Conservation (phyloP, 2,329 filamentous ascomycete genomes). For the Paraphoma sp. region DNA sequence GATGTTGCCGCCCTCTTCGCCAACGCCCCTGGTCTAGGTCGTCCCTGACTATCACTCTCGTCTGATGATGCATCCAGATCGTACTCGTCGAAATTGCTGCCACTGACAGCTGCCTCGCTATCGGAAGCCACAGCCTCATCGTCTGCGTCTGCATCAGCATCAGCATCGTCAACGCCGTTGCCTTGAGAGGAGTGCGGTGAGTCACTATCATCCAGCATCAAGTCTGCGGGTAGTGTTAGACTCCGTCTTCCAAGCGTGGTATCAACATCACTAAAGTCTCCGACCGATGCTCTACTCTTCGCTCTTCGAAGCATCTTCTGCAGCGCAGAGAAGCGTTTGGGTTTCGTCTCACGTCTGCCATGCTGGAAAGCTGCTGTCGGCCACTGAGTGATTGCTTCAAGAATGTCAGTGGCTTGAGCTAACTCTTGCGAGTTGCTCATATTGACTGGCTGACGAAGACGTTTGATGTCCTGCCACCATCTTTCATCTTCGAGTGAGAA, state of each 20-base stretch:
- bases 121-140: conserved; percentile 39
- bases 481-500: conserved; percentile 72
- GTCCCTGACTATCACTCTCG: conserved; percentile 23
- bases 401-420: conserved; percentile 52
- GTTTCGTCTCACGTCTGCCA: conserved; percentile 50
- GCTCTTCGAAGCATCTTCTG: conserved; percentile 68
- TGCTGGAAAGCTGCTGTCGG: conserved; percentile 62
- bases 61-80: conserved; percentile 43
- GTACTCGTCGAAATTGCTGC: conserved; percentile 43
- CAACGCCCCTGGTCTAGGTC: conserved; percentile 17
- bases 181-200: conserved; percentile 29
- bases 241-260: conserved; percentile 78
- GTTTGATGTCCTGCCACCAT: conserved; percentile 83
- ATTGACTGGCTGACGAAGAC: conserved; percentile 46
- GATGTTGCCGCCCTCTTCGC: conserved; percentile 28
- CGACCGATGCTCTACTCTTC: conserved; percentile 58
- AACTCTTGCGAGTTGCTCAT: conserved; percentile 53
- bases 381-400: conserved; percentile 55
- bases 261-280: conserved; percentile 60
- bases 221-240: conserved; percentile 70
- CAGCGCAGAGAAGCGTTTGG: conserved; percentile 64
- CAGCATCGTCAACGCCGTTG: conserved; percentile 24
- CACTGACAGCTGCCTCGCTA: conserved; percentile 38
- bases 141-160: conserved; percentile 37
- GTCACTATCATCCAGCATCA: conserved; percentile 50